These are phyloP conservation scores for Tremellales sp. DNA, from an alignment of 1,284 basidiomycete genomes.

Conservation along the genomic window DNA sequence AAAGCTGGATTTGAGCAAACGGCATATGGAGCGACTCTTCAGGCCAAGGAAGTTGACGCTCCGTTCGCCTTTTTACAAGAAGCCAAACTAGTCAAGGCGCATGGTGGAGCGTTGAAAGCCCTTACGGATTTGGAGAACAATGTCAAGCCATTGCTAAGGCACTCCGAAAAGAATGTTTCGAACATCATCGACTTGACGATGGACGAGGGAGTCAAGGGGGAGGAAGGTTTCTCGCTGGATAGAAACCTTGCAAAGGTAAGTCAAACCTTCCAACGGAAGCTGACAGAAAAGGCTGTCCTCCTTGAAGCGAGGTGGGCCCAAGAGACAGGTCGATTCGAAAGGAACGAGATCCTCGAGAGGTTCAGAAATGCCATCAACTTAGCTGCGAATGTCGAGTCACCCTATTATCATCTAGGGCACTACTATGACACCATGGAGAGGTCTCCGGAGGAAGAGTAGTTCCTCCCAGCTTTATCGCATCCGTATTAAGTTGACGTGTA, in stretches of 20 bases:
- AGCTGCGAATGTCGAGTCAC: constrained; percentile 74
- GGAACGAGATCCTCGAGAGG: constrained; percentile 59
- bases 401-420: constrained; percentile 77
- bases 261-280: background rate
- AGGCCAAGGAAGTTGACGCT: constrained; percentile 73
- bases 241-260: constrained; percentile 63
- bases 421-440: constrained; percentile 64
- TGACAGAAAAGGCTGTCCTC: constrained; percentile 64
- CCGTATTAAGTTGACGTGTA: constrained; percentile 2
- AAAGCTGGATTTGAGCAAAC: constrained; percentile 96
- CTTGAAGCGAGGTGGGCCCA: constrained; percentile 91
- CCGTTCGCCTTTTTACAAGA: constrained; percentile 86
- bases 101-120: constrained; percentile 79
- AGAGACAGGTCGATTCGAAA: constrained; percentile 78
- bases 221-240: constrained; percentile 44
- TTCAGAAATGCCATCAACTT: constrained; percentile 60
- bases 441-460: constrained; percentile 20
- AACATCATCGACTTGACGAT: constrained; percentile 53
- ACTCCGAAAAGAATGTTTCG: no score
- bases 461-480: background rate
- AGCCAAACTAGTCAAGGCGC: constrained; percentile 77
- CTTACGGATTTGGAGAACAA: constrained; percentile 84
- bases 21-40: constrained; percentile 91
- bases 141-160: constrained; percentile 51
- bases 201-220: constrained; percentile 47